Percentiles rank a stretch among this genome's conserved stretches.
These are phyloP conservation scores for Claviceps africana DNA, from an alignment of 2,329 filamentous ascomycete species.

Conservation along the genomic window DNA sequence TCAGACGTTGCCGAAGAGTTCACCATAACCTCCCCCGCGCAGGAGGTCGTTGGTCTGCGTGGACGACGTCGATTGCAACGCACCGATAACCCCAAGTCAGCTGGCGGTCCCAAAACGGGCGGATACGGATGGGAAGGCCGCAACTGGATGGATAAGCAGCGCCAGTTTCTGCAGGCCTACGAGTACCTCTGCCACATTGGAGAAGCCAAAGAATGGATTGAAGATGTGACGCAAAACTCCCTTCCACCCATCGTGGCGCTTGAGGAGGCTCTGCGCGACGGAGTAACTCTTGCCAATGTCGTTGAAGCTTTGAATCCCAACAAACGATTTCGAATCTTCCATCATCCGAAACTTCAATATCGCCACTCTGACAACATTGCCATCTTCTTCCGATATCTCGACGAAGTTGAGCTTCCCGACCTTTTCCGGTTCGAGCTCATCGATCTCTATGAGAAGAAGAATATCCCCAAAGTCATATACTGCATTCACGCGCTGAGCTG, in stretches of 20 bases:
- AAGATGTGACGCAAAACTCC: constrained; percentile 68
- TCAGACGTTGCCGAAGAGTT: constrained; percentile 67
- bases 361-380: constrained; percentile 97
- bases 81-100: constrained; percentile 37
- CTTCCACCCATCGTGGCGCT: constrained; percentile 88
- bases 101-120: constrained; percentile 31
- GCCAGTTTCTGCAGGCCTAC: constrained; percentile 91
- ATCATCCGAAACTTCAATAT: constrained; percentile 72
- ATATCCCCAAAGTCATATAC: constrained; percentile 97
- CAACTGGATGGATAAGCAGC: constrained; percentile 98
- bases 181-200: constrained; percentile 98
- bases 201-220: constrained; percentile 98
- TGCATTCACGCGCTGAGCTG: constrained; percentile 95
- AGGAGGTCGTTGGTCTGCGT: constrained; percentile 78
- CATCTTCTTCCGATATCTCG: constrained; percentile 85
- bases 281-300: constrained; percentile 86
- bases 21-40: constrained; percentile 58
- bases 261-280: constrained; percentile 83
- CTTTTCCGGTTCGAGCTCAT: constrained; percentile 95
- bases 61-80: constrained; percentile 74
- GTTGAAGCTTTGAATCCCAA: constrained; percentile 78
- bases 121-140: constrained; percentile 63
- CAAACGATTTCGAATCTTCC: constrained; percentile 68
- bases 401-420: constrained; percentile 83
- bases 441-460: constrained; percentile 98